Evolutionary conservation across 139 green algal species (phyloP), one percentile per base, ranked within the genome.

Genomic region (Asterochloris sp.): DNA sequence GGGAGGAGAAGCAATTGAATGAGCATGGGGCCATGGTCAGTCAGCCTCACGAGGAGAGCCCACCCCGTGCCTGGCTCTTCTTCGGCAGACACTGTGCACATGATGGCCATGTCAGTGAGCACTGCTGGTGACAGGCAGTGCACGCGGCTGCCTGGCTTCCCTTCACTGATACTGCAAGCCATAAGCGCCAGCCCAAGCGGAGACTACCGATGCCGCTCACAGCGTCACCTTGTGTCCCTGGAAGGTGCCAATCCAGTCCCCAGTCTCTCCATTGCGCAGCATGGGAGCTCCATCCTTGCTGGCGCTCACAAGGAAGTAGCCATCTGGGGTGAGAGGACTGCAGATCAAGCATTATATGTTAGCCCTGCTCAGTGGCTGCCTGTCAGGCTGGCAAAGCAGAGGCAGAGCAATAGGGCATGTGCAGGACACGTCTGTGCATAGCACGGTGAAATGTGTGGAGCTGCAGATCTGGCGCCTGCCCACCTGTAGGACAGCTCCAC

Each of bases 211-310:
- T 60, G 71, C 29, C 21, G 14, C 24, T 13, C 61, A 6, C 38
- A 54, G 38, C 38, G 6, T 29, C 28, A 88, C 91, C 89, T 99
- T 99, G 83, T 99, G 97, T 6, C 97, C 97, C 63, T 98, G 87
- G 77, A 99, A 99, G 0, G 97, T 99, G 10, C 97, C 97, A 24
- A 99, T 96, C 97, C 97, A 99, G 86, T 99, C 97, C 10, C 97
- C 97, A 14, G 92, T 98, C 64, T 92, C 89, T 21, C 95, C 97
- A 80, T 98, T 94, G 1, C 97, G 91, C 62, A 99, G 91, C 97
- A 99, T 99, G 11, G 97, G 96, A 82, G 96, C 92, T 10, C 96
- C 96, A 91, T 99, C 97, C 88, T 99, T 99, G 84, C 87, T 94
- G 11, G 97, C 96, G 81, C 87, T 96, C 15, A 97, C 93, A 62